Percentiles rank a stretch among this genome's conserved stretches.
phyloP scores from a whole-genome alignment of 2,329 filamentous ascomycete genomes.

The Aureobasidium pullulans region DNA sequence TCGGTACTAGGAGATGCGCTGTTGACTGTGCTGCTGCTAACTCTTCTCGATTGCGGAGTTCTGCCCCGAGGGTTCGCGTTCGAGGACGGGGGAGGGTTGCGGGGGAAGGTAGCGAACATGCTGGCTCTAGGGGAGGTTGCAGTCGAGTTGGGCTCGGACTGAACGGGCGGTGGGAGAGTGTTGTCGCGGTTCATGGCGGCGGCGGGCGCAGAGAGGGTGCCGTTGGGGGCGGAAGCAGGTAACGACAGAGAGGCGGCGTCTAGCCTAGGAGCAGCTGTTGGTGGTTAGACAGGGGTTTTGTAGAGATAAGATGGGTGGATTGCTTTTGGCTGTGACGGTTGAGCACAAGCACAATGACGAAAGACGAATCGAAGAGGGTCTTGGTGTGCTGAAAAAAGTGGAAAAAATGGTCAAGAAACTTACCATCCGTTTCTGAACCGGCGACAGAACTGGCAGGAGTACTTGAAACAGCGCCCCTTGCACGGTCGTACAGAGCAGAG shows the following conservation, averaged over 20 bases:
- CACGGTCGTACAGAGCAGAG: conserved; percentile 48
- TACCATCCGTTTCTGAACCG: conserved; percentile 40
- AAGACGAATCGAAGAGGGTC: not conserved
- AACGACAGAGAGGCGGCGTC: not conserved
- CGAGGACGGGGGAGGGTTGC: conserved; percentile 4
- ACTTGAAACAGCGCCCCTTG: conserved; percentile 43
- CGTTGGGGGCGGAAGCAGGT: not conserved
- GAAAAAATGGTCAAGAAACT: not conserved
- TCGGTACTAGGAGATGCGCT: conserved; percentile 75
- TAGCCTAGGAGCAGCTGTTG: not conserved
- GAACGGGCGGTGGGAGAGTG: not conserved
- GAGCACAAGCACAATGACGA: not conserved
- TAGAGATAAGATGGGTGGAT: not conserved
- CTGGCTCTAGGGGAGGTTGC: not conserved
- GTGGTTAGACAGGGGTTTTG: not conserved
- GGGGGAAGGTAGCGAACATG: conserved; percentile 4
- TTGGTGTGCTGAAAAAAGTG: not conserved
- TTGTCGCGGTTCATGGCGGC: conserved; percentile 2
- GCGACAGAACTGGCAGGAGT: conserved; percentile 35
- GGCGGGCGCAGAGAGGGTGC: not conserved
- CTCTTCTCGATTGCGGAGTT: conserved; percentile 58
- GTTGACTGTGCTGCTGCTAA: conserved; percentile 76
- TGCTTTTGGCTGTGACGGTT: not conserved
- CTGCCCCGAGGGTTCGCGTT: conserved; percentile 20
- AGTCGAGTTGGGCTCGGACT: conserved; percentile 4